Conservation (phyloP, 148 eudicot species). For the Camellia sinensis region DNA sequence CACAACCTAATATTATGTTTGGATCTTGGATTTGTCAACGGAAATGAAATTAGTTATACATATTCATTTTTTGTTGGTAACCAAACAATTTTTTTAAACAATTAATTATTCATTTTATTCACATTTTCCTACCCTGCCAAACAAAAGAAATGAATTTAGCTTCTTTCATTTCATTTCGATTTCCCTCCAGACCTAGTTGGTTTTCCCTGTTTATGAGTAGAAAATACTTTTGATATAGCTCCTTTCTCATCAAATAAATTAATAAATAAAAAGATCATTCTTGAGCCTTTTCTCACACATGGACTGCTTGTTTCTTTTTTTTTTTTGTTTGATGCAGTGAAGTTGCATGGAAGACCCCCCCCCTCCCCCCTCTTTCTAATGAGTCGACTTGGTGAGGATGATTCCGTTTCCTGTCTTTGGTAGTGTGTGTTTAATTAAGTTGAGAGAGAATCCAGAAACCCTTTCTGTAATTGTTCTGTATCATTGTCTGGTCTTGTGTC, state of each 20-base stretch:
- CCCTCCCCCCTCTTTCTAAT: neutral
- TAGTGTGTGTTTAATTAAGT: neutral
- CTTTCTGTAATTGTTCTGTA: constrained; percentile 2
- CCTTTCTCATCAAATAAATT: no score
- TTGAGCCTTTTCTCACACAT: constrained; percentile 6
- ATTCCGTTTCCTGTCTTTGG: neutral
- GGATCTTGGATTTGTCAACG: neutral
- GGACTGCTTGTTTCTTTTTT: neutral
- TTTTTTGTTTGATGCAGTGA: constrained; percentile 12
- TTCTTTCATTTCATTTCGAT: neutral
- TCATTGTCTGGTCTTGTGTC: neutral
- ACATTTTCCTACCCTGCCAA: no score
- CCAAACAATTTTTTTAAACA: no score
- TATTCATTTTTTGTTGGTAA: neutral
- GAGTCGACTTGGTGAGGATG: neutral
- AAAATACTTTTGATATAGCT: neutral
- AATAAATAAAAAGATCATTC: no score
- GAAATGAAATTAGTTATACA: neutral
- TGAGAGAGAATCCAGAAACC: neutral
- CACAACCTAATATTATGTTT: neutral
- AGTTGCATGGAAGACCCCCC: constrained; percentile 1
- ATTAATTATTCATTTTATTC: no score
- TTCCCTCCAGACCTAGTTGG: neutral
- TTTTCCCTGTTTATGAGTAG: neutral
- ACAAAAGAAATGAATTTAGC: no score